phyloP scores from a whole-genome alignment of 2,329 filamentous ascomycete genomes.

The Colletotrichum lindemuthianum region DNA sequence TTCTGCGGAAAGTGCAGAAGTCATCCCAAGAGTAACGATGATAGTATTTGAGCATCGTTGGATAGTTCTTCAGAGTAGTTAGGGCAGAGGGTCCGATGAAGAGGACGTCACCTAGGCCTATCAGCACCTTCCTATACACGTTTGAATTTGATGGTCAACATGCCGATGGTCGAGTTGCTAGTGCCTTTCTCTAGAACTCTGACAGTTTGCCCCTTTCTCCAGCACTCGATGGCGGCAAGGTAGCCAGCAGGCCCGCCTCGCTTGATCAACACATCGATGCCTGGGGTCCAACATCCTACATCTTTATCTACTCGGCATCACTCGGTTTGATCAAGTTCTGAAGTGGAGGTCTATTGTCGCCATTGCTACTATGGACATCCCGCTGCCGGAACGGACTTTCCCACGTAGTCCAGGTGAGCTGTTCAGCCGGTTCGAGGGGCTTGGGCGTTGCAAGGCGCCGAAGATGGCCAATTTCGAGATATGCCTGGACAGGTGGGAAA shows the following conservation, averaged over 20 bases:
- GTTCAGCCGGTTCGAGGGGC: too few species aligned
- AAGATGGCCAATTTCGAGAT: too few species aligned
- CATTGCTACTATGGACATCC: too few species aligned
- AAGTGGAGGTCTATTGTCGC: too few species aligned
- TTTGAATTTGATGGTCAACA: neutral
- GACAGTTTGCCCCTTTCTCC: conserved; percentile 19
- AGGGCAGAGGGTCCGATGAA: rapidly evolving
- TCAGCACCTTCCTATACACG: neutral
- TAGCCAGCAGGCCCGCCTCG: conserved; percentile 9
- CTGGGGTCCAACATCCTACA: too few species aligned
- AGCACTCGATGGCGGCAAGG: conserved; percentile 11
- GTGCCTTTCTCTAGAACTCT: neutral
- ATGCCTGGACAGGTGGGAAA: too few species aligned
- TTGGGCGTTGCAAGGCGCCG: too few species aligned
- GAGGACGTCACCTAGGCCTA: too few species aligned
- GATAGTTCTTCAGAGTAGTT: conserved; percentile 1
- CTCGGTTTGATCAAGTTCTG: too few species aligned
- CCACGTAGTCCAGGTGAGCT: too few species aligned
- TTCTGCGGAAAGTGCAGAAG: conserved; percentile 10
- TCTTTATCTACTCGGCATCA: too few species aligned
- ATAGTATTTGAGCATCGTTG: conserved; percentile 9
- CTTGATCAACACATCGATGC: neutral
- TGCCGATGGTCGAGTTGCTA: conserved; percentile 13
- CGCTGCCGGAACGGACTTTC: too few species aligned
- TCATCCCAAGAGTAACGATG: conserved; percentile 9